phyloP scores from a whole-genome alignment of 2,329 filamentous ascomycete genomes.

The Clonostachys solani region DNA sequence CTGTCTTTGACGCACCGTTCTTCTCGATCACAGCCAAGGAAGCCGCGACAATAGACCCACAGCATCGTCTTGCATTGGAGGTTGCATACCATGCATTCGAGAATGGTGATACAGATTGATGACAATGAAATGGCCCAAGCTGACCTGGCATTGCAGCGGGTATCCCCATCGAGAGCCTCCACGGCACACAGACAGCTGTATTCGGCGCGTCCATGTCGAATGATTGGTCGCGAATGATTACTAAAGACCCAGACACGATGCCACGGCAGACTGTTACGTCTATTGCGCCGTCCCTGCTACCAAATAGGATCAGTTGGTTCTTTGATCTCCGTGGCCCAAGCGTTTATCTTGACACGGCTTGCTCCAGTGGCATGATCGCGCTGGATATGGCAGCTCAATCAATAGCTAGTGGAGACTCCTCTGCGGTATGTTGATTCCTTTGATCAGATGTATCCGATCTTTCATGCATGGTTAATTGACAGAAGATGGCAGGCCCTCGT shows the following conservation, averaged over 20 bases:
- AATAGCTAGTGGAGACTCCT: slow-evolving; percentile 37
- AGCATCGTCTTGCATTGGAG: slow-evolving; percentile 26
- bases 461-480: too few species aligned
- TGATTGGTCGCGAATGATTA: slow-evolving; percentile 23
- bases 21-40: slow-evolving; percentile 23
- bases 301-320: slow-evolving; percentile 28
- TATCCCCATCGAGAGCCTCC: slow-evolving; percentile 18
- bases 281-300: slow-evolving; percentile 17
- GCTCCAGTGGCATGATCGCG: slow-evolving; percentile 26
- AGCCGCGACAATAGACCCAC: slow-evolving; percentile 24
- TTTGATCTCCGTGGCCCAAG: slow-evolving; percentile 29
- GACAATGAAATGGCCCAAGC: neutral
- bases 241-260: slow-evolving; percentile 25
- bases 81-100: slow-evolving; percentile 26
- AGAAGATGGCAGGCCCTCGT: slow-evolving; percentile 3
- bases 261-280: slow-evolving; percentile 25
- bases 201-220: slow-evolving; percentile 30
- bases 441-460: too few species aligned
- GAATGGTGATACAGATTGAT: slow-evolving; percentile 17
- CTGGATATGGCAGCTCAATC: slow-evolving; percentile 19
- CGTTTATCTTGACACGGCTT: slow-evolving; percentile 26
- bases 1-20: slow-evolving; percentile 30
- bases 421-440: too few species aligned
- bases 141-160: slow-evolving; percentile 17
- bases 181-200: slow-evolving; percentile 21